Conservation (phyloP, 1,284 basidiomycete genomes). For the Irpex sp. region DNA sequence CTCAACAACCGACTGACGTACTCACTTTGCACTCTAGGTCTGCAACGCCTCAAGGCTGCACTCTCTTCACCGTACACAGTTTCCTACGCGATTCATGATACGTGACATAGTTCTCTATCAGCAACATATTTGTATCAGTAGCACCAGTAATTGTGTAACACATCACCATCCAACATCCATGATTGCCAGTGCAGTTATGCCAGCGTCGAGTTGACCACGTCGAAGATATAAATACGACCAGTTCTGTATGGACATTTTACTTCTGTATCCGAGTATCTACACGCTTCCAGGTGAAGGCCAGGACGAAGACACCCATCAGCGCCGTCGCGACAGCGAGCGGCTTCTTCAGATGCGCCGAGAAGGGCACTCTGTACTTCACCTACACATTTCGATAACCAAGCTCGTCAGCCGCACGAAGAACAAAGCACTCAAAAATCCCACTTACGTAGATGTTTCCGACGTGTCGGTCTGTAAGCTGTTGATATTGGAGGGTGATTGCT, state of each 20-base stretch:
- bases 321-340: conserved; percentile 71
- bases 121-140: neutral
- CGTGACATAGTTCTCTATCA: neutral
- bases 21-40: conserved; percentile 14
- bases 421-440: conserved; percentile 14
- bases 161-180: neutral
- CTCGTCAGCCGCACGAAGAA: neutral
- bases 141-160: neutral
- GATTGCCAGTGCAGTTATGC: neutral
- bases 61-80: conserved; percentile 45
- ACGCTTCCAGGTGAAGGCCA: conserved; percentile 58
- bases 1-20: conserved; percentile 4
- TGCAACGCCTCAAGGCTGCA: conserved; percentile 29
- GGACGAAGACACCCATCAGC: conserved; percentile 60
- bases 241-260: conserved; percentile 22
- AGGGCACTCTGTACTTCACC: conserved; percentile 84
- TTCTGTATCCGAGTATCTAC: conserved; percentile 65
- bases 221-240: neutral
- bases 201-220: neutral
- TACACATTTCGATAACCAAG: conserved; percentile 28
- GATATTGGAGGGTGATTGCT: conserved; percentile 70
- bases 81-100: conserved; percentile 24
- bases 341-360: conserved; percentile 79
- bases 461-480: conserved; percentile 77
- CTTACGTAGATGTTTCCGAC: conserved; percentile 70